Conservation (phyloP, 2,329 filamentous ascomycete genomes). For the Nothophoma quercina region DNA sequence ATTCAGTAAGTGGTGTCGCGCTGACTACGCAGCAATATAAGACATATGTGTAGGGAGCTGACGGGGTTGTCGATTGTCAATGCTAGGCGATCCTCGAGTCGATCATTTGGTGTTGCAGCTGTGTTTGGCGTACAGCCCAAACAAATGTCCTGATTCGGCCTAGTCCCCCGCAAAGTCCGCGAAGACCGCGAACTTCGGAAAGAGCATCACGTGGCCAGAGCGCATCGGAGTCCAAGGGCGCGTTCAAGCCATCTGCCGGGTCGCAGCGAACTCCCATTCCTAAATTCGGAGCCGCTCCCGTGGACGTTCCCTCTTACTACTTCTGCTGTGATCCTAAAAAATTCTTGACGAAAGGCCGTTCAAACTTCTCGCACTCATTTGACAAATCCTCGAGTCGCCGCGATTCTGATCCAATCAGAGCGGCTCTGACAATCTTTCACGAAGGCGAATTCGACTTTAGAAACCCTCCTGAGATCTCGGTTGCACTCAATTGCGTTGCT, state of each 20-base stretch:
- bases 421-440: neutral
- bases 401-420: neutral
- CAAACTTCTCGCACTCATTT: constrained; percentile 4
- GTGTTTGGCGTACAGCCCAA: constrained; percentile 2
- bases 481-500: constrained; percentile 1
- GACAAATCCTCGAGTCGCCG: neutral
- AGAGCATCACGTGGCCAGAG: constrained; percentile 7
- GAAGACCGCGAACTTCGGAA: constrained; percentile 2
- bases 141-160: constrained; percentile 13
- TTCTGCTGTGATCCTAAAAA: constrained; percentile 4
- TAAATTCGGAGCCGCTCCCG: constrained; percentile 10
- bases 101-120: constrained; percentile 7
- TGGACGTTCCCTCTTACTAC: constrained; percentile 1
- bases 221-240: neutral
- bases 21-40: constrained; percentile 20
- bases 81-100: constrained; percentile 1
- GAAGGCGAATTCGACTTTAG: neutral
- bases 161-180: constrained; percentile 1
- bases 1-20: neutral
- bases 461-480: neutral
- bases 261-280: neutral
- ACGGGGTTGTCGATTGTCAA: constrained; percentile 12
- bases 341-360: neutral
- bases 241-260: constrained; percentile 14
- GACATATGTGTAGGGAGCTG: constrained; percentile 24